Base-by-base conservation (phyloP, 2,329 filamentous ascomycete genomes). In the Arthroderma uncinatum region DNA sequence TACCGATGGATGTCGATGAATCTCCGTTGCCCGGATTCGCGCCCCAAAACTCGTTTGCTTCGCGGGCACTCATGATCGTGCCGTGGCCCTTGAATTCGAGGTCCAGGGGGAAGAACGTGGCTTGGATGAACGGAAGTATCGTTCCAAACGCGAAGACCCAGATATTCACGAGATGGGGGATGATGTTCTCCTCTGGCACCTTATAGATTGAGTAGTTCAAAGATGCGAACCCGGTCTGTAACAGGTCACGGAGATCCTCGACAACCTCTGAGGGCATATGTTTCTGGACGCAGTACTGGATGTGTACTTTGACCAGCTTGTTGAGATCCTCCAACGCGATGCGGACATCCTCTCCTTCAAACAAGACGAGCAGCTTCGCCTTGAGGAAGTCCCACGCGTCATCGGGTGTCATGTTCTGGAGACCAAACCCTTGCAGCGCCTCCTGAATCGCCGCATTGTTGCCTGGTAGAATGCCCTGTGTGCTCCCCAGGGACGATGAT, bases 131-230 rank as follows among this genome's bases (percentile, higher is more conserved):
- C 0, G 93, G 93, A 4, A 97, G 74, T 37, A 97, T 88, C 5
- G 82, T 87, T 2, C 89, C 92, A 66, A 96, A 96, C 0, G 93
- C 91, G 50, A 93, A 84, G 59, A 94, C 82, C 93, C 93, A 98
- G 67, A 96, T 84, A 68, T 95, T 89, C 1, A 96, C 92, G 0
- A 98, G 78, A 57, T 89, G 84, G 0, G 89, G 88, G 21, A 97
- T 89, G n/a, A 97, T 80, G 34, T 86, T 82, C 60, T 95, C 91
- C 66, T 97, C 92, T 0, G 89, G 80, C 0, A 89, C 84, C 48
- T 82, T 82, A 53, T 85, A 82, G 16, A 97, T 75, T 0, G 88
- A 91, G 62, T 91, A 87, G 63, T 95, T 92, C 1, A 98, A 78
- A 1, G 87, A 90, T 30, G 81, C 79, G 67, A 97, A 98, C 1